Evolutionary conservation across 305 asterid species (phyloP).

Genomic region (Solanum aculeatissimum): DNA sequence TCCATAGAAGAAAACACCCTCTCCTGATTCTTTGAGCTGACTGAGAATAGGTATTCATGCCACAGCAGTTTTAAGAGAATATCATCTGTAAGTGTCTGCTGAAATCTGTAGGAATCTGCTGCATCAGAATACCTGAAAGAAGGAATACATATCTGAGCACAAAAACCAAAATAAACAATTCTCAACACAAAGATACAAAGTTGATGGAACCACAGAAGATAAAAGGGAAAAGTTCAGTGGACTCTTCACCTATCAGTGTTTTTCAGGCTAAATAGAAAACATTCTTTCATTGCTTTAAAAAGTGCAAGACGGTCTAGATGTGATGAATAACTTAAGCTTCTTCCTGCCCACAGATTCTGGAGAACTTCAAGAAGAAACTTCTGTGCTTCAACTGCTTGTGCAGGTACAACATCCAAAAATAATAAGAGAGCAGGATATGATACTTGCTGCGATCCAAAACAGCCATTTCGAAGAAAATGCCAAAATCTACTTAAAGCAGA

Average conservation of each 20-base stretch:
- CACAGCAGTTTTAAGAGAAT: conserved; percentile 64
- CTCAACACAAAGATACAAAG: not conserved
- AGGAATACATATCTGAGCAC: not conserved
- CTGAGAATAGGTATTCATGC: conserved; percentile 55
- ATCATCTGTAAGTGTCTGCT: conserved; percentile 43
- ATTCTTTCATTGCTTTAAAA: conserved; percentile 62
- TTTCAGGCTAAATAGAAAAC: conserved; percentile 66
- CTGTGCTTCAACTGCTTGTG: conserved; percentile 46
- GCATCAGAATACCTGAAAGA: conserved; percentile 57
- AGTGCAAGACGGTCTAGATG: conserved; percentile 55
- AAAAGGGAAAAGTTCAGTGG: not conserved
- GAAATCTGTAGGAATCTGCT: conserved; percentile 35
- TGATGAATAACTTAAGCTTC: conserved; percentile 44
- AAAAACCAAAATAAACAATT: not conserved
- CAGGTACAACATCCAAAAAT: conserved; percentile 70
- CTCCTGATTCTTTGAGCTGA: conserved; percentile 36
- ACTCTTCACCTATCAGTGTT: conserved; percentile 68
- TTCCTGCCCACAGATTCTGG: conserved; percentile 85
- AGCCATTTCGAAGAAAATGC: conserved; percentile 83
- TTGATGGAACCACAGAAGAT: not conserved
- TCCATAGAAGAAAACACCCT: conserved; percentile 16
- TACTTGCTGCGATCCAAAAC: conserved; percentile 95
- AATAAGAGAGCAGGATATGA: conserved; percentile 82
- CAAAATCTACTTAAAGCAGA: conserved; percentile 53
- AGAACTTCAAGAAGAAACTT: conserved; percentile 73